A percentile compares a stretch with the other conserved stretches of the same genome.
These are phyloP conservation scores for Phaffomyces thermotolerans DNA, from an alignment of 805 yeast species.

Conservation along the genomic window DNA sequence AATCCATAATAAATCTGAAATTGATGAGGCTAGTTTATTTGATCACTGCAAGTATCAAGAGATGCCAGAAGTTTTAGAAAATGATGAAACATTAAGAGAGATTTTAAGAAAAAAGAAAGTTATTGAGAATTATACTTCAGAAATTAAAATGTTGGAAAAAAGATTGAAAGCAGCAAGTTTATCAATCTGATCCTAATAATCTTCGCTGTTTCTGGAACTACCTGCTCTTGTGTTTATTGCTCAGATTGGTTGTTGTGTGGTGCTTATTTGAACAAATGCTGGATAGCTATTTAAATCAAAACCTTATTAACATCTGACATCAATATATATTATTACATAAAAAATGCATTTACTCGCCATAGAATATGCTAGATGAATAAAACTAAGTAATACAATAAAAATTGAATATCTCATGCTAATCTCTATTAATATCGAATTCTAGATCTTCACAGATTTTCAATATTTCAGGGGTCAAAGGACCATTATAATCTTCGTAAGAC, in stretches of 20 bases:
- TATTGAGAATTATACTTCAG: slow-evolving; percentile 15
- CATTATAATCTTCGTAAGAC: slow-evolving; percentile 5
- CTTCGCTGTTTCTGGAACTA: too few relatives aligned
- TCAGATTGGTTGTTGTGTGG: too few relatives aligned
- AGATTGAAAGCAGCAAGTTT: slow-evolving; percentile 9
- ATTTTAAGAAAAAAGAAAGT: slow-evolving; percentile 14
- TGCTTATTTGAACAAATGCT: too few relatives aligned
- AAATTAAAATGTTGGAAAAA: slow-evolving; percentile 14
- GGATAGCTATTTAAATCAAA: too few relatives aligned
- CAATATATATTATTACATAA: too few relatives aligned
- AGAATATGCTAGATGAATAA: too few relatives aligned
- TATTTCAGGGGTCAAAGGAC: slow-evolving; percentile 2
- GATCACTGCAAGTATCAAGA: slow-evolving; percentile 2
- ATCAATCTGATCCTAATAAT: not conserved
- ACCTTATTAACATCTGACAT: too few relatives aligned
- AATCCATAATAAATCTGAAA: not conserved
- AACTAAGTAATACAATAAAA: too few relatives aligned
- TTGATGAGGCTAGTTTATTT: slow-evolving; percentile 1
- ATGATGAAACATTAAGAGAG: slow-evolving; percentile 12
- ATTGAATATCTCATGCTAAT: not conserved
- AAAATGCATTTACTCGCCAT: too few relatives aligned
- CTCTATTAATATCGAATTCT: not conserved
- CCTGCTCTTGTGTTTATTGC: too few relatives aligned
- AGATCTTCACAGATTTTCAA: not conserved
- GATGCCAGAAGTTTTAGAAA: not conserved